Evolutionary conservation across 495 filamentous ascomycete species (phyloP), one percentile per base, ranked within the genome.

Genomic region (Trichoderma parareesei): DNA sequence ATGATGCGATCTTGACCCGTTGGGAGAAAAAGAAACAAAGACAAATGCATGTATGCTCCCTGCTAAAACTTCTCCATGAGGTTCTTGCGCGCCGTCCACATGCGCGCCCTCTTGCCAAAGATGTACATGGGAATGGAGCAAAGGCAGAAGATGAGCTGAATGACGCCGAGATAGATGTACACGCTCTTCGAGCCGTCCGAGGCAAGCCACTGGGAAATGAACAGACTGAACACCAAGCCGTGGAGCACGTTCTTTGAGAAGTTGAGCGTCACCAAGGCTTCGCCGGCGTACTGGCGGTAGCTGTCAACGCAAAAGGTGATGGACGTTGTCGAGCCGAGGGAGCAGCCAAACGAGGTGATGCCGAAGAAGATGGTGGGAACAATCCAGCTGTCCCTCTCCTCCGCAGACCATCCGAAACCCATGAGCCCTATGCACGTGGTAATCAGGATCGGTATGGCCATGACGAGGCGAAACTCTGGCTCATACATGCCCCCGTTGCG

Each of bases 281-380:
- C 93, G 57, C 93, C 92, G 2, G 94, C 94, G 72, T 96, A 97
- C 73, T 94, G 90, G 16, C 93, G 83, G 73, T 97, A 97, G 68
- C 88, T 90, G 73, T 98, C 93, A 35, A 98, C 92, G 63, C 88
- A 90, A 69, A 97, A 97, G 0, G 94, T 97, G 69, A 98, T 96
- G 35, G 90, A 84, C 1, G 93, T 97, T n/a, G 93, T 97, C 60
- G 88, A 91, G 1, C 92, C 93, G 10, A 97, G 81, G 49, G 90
- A 88, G 73, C 94, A 97, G 3, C 94, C 94, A 72, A 98, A 98
- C 16, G 91, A 95, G 64, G 97, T 88, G 55, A 95, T 72, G 2
- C 92, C 93, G 68, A 97, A 97, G 78, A 97, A 97, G 0, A 95
- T 72, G 0, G 93, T 96, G 2, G 94, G 94, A 33, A 97, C 91